Evolutionary conservation across 495 filamentous ascomycete genomes (phyloP).

Genomic region (Aspergillus sclerotiicarbonarius): DNA sequence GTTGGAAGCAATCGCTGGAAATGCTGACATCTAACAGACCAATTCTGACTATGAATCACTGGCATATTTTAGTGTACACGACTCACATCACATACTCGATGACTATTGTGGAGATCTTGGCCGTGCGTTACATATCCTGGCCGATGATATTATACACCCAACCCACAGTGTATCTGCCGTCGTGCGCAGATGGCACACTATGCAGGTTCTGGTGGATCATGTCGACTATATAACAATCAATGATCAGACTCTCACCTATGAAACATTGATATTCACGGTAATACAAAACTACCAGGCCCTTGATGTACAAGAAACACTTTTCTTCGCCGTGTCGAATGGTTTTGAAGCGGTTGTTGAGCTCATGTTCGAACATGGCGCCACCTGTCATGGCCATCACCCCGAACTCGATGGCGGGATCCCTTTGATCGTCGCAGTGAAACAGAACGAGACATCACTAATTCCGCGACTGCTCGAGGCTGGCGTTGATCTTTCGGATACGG

Average conservation of each 20-base stretch:
- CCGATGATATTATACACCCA: too few relatives aligned
- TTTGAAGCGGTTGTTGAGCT: not conserved
- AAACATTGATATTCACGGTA: not conserved
- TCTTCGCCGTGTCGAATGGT: not conserved
- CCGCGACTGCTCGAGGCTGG: not conserved
- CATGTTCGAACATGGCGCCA: not conserved
- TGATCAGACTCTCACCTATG: not conserved
- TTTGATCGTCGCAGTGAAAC: not conserved
- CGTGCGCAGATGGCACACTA: too few relatives aligned
- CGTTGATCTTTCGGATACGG: not conserved
- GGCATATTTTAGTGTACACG: too few relatives aligned
- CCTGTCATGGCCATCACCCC: not conserved
- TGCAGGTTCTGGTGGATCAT: too few relatives aligned
- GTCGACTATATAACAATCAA: not conserved
- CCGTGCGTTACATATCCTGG: too few relatives aligned
- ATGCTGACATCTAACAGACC: too few relatives aligned
- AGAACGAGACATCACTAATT: not conserved
- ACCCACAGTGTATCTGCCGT: too few relatives aligned
- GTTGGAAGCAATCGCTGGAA: too few relatives aligned
- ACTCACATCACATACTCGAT: too few relatives aligned
- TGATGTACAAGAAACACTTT: not conserved
- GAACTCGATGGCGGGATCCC: not conserved
- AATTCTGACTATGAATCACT: too few relatives aligned
- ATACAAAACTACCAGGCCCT: too few relatives aligned
- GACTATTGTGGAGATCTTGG: too few relatives aligned